These are phyloP conservation scores for Bremia lactucae DNA, from an alignment of 352 stramenopile species.

Conservation along the genomic window DNA sequence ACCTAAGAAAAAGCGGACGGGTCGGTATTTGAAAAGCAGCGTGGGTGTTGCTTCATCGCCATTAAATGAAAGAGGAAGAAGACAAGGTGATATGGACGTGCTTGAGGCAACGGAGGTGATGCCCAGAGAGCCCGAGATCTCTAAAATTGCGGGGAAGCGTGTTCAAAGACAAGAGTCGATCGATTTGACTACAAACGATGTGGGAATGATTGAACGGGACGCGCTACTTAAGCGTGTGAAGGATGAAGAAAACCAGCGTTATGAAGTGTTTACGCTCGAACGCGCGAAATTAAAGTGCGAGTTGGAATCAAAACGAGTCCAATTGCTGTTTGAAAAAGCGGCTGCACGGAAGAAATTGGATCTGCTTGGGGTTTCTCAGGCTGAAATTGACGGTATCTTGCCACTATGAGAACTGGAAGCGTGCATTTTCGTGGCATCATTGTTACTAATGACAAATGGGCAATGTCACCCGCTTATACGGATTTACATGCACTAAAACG, in stretches of 20 bases:
- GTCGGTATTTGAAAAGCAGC: slow-evolving; percentile 3
- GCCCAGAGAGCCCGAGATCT: slow-evolving; percentile 9
- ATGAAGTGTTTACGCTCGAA: slow-evolving; percentile 17
- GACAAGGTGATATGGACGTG: too few species aligned
- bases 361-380: slow-evolving; percentile 28
- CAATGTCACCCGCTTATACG: too few species aligned
- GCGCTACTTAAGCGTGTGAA: slow-evolving; percentile 16
- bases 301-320: slow-evolving; percentile 23
- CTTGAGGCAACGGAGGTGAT: too few species aligned
- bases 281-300: slow-evolving; percentile 18
- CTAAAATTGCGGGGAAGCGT: slow-evolving; percentile 5
- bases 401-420: slow-evolving; percentile 14
- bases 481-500: too few species aligned
- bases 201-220: slow-evolving; percentile 13
- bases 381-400: slow-evolving; percentile 32
- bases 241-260: slow-evolving; percentile 22
- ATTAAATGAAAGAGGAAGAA: slow-evolving; percentile 1
- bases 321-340: slow-evolving; percentile 36
- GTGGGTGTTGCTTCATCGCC: background rate
- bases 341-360: slow-evolving; percentile 35
- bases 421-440: background rate
- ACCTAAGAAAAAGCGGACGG: slow-evolving; percentile 5
- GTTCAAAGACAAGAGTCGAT: slow-evolving; percentile 4
- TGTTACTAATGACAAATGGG: too few species aligned
- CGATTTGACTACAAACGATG: slow-evolving; percentile 1